Conservation (phyloP, 768 basidiomycete genomes). For the Leccinellum rugosiceps region DNA sequence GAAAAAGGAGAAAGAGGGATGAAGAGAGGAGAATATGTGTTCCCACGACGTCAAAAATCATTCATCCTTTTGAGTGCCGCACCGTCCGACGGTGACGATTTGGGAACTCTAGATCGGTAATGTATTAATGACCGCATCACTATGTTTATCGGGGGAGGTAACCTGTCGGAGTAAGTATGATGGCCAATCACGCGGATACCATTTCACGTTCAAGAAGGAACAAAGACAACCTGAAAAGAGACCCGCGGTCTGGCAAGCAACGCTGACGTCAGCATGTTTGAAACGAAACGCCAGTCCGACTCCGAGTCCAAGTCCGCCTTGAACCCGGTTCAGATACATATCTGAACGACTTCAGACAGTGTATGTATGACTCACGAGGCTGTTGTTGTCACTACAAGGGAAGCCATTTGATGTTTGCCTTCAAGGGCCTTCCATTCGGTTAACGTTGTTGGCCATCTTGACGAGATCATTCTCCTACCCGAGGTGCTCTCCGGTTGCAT, state of each 20-base stretch:
- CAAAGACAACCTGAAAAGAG: no score
- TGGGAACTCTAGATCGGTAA: conserved; percentile 1
- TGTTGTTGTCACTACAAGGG: neutral
- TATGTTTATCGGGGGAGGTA: neutral
- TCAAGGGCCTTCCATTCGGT: neutral
- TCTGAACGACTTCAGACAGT: no score
- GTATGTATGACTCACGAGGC: no score
- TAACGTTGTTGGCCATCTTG: neutral
- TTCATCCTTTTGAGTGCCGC: conserved; percentile 10
- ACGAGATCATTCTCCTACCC: no score
- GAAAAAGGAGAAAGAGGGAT: neutral
- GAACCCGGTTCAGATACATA: no score
- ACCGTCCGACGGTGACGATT: neutral
- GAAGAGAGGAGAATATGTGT: conserved; percentile 2
- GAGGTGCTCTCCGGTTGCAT: neutral
- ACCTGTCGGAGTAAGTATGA: neutral
- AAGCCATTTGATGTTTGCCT: neutral
- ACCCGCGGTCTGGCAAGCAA: no score
- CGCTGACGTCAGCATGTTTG: no score
- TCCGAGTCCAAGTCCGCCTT: no score
- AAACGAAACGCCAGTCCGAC: no score
- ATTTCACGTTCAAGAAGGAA: neutral
- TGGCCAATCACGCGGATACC: neutral
- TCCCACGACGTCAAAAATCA: conserved; percentile 10
- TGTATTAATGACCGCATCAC: neutral